phyloP scores from a whole-genome alignment of 2,329 filamentous ascomycete species.

The Aureobasidium zeae region DNA sequence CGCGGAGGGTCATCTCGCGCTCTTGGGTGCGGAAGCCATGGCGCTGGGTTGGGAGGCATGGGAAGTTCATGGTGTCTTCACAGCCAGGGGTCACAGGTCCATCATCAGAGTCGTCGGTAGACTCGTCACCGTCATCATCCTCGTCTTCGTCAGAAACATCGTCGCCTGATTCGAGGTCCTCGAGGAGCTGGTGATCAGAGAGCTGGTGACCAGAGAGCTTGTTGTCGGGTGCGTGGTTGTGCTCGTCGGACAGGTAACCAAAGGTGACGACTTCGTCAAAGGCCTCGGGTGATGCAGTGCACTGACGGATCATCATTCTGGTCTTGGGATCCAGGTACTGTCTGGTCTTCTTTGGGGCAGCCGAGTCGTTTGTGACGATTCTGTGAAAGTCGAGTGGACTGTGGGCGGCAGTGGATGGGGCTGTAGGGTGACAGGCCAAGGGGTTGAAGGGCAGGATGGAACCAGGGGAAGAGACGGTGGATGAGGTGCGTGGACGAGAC shows the following conservation, averaged over 20 bases:
- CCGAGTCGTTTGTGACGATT: neutral
- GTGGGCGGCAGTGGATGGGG: neutral
- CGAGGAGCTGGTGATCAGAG: neutral
- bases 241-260: slow-evolving; percentile 57
- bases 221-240: neutral
- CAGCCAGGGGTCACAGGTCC: slow-evolving; percentile 4
- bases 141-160: slow-evolving; percentile 13
- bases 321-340: slow-evolving; percentile 90
- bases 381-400: slow-evolving; percentile 1
- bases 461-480: neutral
- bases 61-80: neutral
- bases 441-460: slow-evolving; percentile 1
- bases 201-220: neutral
- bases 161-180: slow-evolving; percentile 10
- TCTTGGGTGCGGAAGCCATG: slow-evolving; percentile 34
- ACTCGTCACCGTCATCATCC: neutral
- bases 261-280: slow-evolving; percentile 94
- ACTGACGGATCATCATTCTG: slow-evolving; percentile 73
- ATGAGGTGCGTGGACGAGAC: slow-evolving; percentile 1
- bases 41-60: neutral
- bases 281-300: slow-evolving; percentile 80
- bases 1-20: slow-evolving; percentile 89
- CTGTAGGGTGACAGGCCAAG: slow-evolving; percentile 2
- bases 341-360: slow-evolving; percentile 26
- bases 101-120: neutral